Base-by-base conservation (phyloP, 2,329 filamentous ascomycete species). In the Arthrobotrys musiformis region DNA sequence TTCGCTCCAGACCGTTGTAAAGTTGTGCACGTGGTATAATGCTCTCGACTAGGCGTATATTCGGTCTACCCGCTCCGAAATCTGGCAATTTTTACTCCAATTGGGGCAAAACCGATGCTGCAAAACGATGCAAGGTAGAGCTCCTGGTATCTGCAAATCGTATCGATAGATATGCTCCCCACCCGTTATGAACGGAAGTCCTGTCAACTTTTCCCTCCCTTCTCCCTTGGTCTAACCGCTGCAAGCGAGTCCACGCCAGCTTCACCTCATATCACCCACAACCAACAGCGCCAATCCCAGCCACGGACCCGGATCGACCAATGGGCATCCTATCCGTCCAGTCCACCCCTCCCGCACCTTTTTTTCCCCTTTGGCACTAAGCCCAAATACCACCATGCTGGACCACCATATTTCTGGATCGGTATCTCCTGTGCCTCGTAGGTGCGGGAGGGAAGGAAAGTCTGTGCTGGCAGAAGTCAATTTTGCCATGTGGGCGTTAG, bases 401-500 rank as follows among this genome's bases (percentile, higher is more conserved):
- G 50, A 54, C 26, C 28, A 50, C n/a, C 33, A 3, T 13, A 54
- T 42, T 37, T 54, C 30, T 35, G 46, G 17, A 33, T 11, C 50
- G 35, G 30, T 26, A 46, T 42, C 19, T 33, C 9, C 52, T 46
- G 64, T 69, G 64, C 50, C 64, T 60, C 64, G 44, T n/a, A 26
- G 30, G 64, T 33, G 52, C 64, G 19, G 17, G 28, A 19, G 24
- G 28, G 37, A 40, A 13, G 37, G 46, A 26, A 40, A 35, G 35
- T 56, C 35, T 67, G 63, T 58, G 63, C 63, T 67, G 63, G 63
- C 63, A 67, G 24, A 42, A 40, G 44, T 46, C 50, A 60, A 69
- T 69, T 69, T 48, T 69, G 52, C 64, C 64, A 58, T 58, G 54
- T 58, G 54, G 54, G 54, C 54, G 33, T 58, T 58, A 58, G n/a